Conservation (phyloP, 2,329 filamentous ascomycete species). For the Zalaria sp. region DNA sequence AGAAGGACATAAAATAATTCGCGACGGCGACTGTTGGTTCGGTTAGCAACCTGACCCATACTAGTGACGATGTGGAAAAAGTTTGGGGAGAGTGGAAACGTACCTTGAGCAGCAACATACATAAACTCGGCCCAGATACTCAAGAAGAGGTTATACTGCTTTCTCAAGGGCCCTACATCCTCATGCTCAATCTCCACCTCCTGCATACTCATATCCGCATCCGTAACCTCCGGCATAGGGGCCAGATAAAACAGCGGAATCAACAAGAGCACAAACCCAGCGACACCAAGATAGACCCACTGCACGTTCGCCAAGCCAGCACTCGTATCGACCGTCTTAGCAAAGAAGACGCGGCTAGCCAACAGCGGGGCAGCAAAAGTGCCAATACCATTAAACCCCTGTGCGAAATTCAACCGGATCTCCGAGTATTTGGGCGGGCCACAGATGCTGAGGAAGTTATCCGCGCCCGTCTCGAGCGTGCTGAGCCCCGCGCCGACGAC, state of each 20-base stretch:
- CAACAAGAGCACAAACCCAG: conserved; percentile 43
- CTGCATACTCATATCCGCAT: conserved; percentile 43
- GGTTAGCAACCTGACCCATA: too few species aligned
- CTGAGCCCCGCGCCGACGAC: conserved; percentile 47
- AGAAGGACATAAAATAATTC: too few species aligned
- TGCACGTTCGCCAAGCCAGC: conserved; percentile 45
- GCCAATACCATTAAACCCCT: conserved; percentile 47
- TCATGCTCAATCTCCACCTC: conserved; percentile 31
- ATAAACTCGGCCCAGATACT: too few species aligned
- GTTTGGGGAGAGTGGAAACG: too few species aligned
- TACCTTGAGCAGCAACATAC: too few species aligned
- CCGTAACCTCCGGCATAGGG: conserved; percentile 47
- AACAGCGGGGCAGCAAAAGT: conserved; percentile 45
- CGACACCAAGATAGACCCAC: conserved; percentile 51
- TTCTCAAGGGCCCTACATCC: too few species aligned
- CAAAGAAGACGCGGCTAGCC: conserved; percentile 44
- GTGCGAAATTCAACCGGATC: conserved; percentile 44
- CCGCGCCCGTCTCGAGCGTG: conserved; percentile 45
- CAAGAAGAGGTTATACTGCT: too few species aligned
- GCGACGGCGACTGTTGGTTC: too few species aligned
- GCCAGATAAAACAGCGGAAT: conserved; percentile 47
- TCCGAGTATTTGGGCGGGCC: conserved; percentile 47
- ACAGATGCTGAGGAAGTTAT: conserved; percentile 48
- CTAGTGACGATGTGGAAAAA: too few species aligned
- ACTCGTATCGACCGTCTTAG: conserved; percentile 30